Evolutionary conservation across 2,329 filamentous ascomycete species (phyloP).

Genomic region (Alternaria panax): DNA sequence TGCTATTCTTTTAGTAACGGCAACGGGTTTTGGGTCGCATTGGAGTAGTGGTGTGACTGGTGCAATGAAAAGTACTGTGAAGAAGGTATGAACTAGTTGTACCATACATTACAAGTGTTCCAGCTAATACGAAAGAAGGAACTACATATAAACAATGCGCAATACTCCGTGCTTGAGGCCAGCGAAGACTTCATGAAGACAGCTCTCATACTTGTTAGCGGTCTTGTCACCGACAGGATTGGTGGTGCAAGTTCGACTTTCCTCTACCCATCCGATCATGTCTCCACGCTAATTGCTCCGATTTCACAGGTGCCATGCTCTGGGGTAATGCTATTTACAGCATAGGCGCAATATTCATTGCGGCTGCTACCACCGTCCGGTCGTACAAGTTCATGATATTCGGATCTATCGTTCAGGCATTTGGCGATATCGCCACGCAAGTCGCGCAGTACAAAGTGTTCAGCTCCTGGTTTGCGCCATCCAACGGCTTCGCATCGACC

Average conservation of each 20-base stretch:
- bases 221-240: constrained; percentile 64
- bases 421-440: constrained; percentile 71
- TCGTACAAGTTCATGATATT: constrained; percentile 68
- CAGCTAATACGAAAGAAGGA: constrained; percentile 36
- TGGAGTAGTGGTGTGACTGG: constrained; percentile 68
- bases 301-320: constrained; percentile 58
- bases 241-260: constrained; percentile 58
- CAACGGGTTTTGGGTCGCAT: constrained; percentile 66
- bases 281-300: not conserved
- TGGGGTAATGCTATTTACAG: constrained; percentile 69
- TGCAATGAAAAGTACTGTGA: constrained; percentile 68
- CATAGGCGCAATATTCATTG: constrained; percentile 65
- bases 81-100: constrained; percentile 58
- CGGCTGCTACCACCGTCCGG: constrained; percentile 63
- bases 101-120: not conserved
- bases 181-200: constrained; percentile 70
- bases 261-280: not conserved
- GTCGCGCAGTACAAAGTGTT: constrained; percentile 72
- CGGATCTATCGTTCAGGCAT: constrained; percentile 62
- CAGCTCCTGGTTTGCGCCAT: constrained; percentile 69
- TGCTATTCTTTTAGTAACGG: constrained; percentile 60
- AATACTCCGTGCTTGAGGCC: constrained; percentile 66
- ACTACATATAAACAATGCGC: constrained; percentile 66
- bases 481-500: constrained; percentile 67
- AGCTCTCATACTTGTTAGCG: constrained; percentile 62